Evolutionary conservation across 23 red algal genomes (phyloP), one percentile per base, ranked within the genome.

Genomic region (Cyanidioschyzon merolae): DNA sequence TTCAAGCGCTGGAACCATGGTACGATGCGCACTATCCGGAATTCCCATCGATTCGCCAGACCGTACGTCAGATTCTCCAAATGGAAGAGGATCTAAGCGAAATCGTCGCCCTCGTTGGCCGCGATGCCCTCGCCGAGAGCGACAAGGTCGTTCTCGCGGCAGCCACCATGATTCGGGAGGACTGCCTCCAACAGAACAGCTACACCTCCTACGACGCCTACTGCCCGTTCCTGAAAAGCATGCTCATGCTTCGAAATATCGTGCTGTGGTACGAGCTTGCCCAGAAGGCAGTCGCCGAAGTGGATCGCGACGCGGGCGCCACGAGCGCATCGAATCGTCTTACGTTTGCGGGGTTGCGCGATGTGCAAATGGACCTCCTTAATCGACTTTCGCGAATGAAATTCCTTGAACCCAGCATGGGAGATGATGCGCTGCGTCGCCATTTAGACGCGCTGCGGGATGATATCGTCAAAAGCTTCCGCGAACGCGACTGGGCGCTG

Each of bases 51-150:
- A 77, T 92, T 37, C 94, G 90, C 58, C 94, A 98, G 57, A 84
- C 76, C 1, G 79, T 77, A 41, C 85, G 88, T 67, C 77, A 91
- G 38, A 76, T 91, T 51, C 81, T 98, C 76, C 94, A 98, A 74
- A 91, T 87, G 32, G 94, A 98, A 74, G 94, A 98, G 74, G 88
- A 91, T 68, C 74, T 98, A 40, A 98, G 88, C 87, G 94, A 98
- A 80, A 98, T 98, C 67, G 94, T 98, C 76, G 87, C 90, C 77
- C 75, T 98, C 18, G 94, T 98, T 16, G 94, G 94, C 58, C 90
- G 86, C 77, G 94, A 98, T 79, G 87, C 88, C 0, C 75, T 98
- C 2, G 94, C 94, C 3, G 94, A 98, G 63, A 82, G 71, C 40
- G 94, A 98, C 77, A 98, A 98, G 83, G 83, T 91, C 1, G 91